Base-by-base conservation (phyloP, 1,139 yeast species). In the Kodamaea arcana region DNA sequence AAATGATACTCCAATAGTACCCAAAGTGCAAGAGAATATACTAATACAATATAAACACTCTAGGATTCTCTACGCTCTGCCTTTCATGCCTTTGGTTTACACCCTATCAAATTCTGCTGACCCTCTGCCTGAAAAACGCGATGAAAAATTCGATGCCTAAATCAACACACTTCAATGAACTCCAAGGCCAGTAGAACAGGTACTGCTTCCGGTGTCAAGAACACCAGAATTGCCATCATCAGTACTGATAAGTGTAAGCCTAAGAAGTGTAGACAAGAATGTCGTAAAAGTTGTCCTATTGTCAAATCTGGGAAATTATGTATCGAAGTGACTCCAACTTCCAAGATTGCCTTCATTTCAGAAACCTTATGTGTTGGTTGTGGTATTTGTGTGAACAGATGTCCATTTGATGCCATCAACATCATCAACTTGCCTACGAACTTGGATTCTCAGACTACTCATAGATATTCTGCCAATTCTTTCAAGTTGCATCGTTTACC, bases 361-460 rank as follows among this genome's bases (percentile, higher is more conserved):
- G 98, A 92, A 62, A 85, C 72, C 29, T 72, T 92, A 58, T 92
- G 98, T 76, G 92, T 92, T 54, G 98, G 98, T 60, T 92, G 98
- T 72, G 98, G 98, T 88, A 92, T 92, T 53, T 92, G 98, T 75
- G 95, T 88, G 34, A 92, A 92, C 64, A 92, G 88, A 61, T 92
- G 98, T 67, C 98, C 98, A 20, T 92, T 92, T 57, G 95, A 90
- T 53, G 98, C 98, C 47, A 90, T 92, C 52, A 83, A 78, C 56
- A 90, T 92, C 59, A 92, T 92, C 69, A 92, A 92, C 57, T 73
- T 92, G 60, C 98, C 98, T 45, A 92, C 98, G 27, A 88, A 92
- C 60, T 75, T 92, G 60, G 97, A 90, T 34, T 69, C 73, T 35
- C 92, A 92, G 62, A 94, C 92, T 39, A 88, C 97, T 27, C 97